These are phyloP conservation scores for Septoria petroselini DNA, from an alignment of 2,329 filamentous ascomycete genomes.

Conservation along the genomic window DNA sequence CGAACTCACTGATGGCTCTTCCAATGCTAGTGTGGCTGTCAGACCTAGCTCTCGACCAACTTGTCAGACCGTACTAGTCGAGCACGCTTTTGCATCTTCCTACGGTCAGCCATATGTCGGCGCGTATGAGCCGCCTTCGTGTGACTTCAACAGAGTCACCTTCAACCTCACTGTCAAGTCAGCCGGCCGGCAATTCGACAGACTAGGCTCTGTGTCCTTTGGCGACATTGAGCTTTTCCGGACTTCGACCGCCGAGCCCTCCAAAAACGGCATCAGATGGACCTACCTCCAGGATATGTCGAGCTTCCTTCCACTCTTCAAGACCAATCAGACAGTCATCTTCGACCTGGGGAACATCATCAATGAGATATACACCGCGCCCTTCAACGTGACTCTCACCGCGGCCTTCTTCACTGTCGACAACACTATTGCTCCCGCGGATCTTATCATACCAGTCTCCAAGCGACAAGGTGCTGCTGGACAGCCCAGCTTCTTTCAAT, in stretches of 20 bases:
- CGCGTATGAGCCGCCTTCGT: slow-evolving; percentile 64
- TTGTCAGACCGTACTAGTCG: slow-evolving; percentile 62
- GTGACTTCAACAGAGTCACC: slow-evolving; percentile 68
- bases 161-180: slow-evolving; percentile 75
- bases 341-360: slow-evolving; percentile 77
- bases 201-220: slow-evolving; percentile 71
- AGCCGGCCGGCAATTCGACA: slow-evolving; percentile 70
- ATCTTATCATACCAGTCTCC: slow-evolving; percentile 65
- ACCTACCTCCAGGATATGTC: slow-evolving; percentile 77
- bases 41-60: slow-evolving; percentile 32
- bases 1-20: slow-evolving; percentile 39
- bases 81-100: slow-evolving; percentile 67
- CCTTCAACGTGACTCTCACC: slow-evolving; percentile 70
- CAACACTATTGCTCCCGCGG: slow-evolving; percentile 49
- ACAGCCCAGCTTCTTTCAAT: slow-evolving; percentile 62
- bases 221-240: slow-evolving; percentile 77
- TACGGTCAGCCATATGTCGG: slow-evolving; percentile 73
- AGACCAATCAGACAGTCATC: slow-evolving; percentile 66
- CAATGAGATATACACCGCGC: slow-evolving; percentile 66
- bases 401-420: slow-evolving; percentile 65
- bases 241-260: slow-evolving; percentile 79
- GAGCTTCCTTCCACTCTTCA: slow-evolving; percentile 66
- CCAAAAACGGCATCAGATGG: slow-evolving; percentile 67
- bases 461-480: slow-evolving; percentile 51
- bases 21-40: slow-evolving; percentile 30